Base-by-base conservation (phyloP, 306 rosid genomes). In the Rubus idaeus region DNA sequence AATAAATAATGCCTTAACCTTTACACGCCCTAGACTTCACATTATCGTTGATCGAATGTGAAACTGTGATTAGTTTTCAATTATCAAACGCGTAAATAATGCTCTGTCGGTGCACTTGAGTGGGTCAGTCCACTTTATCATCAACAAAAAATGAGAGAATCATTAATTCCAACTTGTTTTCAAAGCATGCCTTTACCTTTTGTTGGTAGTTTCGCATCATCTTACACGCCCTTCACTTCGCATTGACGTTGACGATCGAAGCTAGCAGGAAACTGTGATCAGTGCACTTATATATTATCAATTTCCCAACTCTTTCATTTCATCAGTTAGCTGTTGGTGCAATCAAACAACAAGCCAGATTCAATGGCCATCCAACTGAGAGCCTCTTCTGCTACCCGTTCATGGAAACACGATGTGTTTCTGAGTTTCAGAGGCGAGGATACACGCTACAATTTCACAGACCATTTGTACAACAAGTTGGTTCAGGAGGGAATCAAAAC, bases 361-460 rank as follows among this genome's bases (percentile, higher is more conserved):
- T 3, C 1, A 8, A 56, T 56, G 62, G 12, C 12, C 4, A 20
- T 1, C 13, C 62, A 20, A 20, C 2, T 56, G 62, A 56, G 62
- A 56, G 35, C 14, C 0, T 57, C 64, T 8, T 21, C 64, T 5
- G 20, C 16, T 0, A 21, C 9, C 18, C 42, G 9, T 13, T 26
- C 41, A 60, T 60, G 13, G 41, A 60, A 2, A 60, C 20, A 60
- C 40, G 40, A 58, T 23, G 64, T 58, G 64, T 58, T 58, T 23
- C 64, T 58, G 13, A 58, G 64, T 58, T 58, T 58, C 5, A 21
- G 64, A 23, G 64, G 64, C 16, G 64, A 58, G 64, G 64, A 58
- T 23, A 58, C 64, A 0, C 64, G 40, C 64, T 0, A 58, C 14
- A 8, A 26, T 23, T 58, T 58, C 39, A 58, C 64, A 9, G 64